Conservation (phyloP, 2,329 filamentous ascomycete genomes). For the Ceratocystis ficicola region DNA sequence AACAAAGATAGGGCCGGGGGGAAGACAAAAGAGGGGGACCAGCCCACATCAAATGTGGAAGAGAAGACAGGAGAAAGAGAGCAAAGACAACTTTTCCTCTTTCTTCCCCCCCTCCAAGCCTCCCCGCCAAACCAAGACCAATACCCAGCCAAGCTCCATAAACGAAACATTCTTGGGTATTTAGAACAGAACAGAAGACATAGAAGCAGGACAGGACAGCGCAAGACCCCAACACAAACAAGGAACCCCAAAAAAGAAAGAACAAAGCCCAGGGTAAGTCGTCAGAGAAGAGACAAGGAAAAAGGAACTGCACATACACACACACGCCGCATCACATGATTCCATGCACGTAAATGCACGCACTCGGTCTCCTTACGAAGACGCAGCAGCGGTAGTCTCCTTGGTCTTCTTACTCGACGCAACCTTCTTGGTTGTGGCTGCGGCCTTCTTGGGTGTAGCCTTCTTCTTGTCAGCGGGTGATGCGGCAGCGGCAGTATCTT, state of each 20-base stretch:
- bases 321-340: background rate
- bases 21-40: background rate
- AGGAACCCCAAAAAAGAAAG: conserved; percentile 1
- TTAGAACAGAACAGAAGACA: conserved; percentile 8
- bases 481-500: conserved; percentile 24
- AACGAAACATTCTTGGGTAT: conserved; percentile 11
- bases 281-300: conserved; percentile 8
- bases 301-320: background rate
- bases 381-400: conserved; percentile 28
- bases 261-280: conserved; percentile 7
- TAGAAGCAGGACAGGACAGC: background rate
- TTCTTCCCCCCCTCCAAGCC: background rate
- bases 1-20: background rate
- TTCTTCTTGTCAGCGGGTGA: conserved; percentile 27
- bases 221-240: background rate
- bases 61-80: background rate
- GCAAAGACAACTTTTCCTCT: background rate
- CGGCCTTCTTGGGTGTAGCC: conserved; percentile 25
- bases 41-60: background rate
- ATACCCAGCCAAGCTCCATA: conserved; percentile 10
- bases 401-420: conserved; percentile 38
- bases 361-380: background rate
- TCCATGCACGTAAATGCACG: background rate
- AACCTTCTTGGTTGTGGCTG: conserved; percentile 36
- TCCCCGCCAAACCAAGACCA: background rate